A percentile compares a stretch with the other conserved stretches of the same genome.
Evolutionary conservation across 176 grass and related monocot genomes (phyloP).

Genomic region (Alloteropsis semialata): DNA sequence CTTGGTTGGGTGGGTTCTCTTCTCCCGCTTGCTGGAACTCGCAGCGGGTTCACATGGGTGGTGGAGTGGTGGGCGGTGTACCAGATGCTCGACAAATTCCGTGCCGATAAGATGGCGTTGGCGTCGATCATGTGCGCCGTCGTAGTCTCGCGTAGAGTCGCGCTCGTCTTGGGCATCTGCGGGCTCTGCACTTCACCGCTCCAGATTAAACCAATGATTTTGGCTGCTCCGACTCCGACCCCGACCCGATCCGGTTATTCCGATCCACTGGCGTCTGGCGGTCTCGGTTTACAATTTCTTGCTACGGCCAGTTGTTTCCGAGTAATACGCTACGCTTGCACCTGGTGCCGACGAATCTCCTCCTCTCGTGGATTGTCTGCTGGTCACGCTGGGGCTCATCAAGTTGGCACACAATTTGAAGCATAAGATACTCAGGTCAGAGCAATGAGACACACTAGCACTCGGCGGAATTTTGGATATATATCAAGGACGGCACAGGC

Average conservation of each 20-base stretch:
- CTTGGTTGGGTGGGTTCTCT: too few species aligned
- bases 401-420: conserved; percentile 6
- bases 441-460: too few species aligned
- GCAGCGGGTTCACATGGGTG: not conserved
- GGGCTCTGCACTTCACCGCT: not conserved
- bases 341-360: too few species aligned
- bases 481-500: too few species aligned
- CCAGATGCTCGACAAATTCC: not conserved
- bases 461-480: too few species aligned
- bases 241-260: too few species aligned
- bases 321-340: too few species aligned
- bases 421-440: not conserved
- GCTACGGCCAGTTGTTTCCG: not conserved
- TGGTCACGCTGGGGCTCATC: not conserved
- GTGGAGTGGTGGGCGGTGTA: too few species aligned
- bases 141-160: not conserved
- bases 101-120: not conserved
- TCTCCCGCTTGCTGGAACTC: not conserved
- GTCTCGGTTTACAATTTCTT: not conserved
- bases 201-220: not conserved
- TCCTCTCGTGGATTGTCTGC: not conserved
- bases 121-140: not conserved
- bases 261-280: too few species aligned
- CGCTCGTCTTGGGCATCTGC: not conserved
- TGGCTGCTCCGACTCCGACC: not conserved